Base-by-base conservation (phyloP, 176 grass and related monocot species). In the Carex kokanica region DNA sequence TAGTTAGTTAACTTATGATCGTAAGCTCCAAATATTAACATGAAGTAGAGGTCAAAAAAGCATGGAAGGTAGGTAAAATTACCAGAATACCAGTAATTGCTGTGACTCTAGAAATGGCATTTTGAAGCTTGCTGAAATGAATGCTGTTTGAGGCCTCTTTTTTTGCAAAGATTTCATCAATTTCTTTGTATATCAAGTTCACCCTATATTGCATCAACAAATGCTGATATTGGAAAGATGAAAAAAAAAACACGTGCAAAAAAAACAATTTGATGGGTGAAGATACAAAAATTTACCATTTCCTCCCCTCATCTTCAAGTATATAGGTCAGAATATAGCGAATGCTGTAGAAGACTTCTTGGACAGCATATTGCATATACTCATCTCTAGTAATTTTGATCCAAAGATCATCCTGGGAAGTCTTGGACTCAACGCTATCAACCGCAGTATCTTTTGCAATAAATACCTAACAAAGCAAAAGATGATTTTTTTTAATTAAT, bases 361-460 rank as follows among this genome's bases (percentile, higher is more conserved):
- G 80, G 29, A 97, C 94, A 56, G 94, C 94, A 86, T 92, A 97
- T 83, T 86, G 13, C 92, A 97, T 94, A 63, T 97, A 97, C 36
- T 97, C 92, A 83, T 97, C 94, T 86, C 80, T 94, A 2, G 88
- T 90, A 59, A 94, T 92, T 86, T 84, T 97, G 31, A 79, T n/a
- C 94, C 92, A 97, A 21, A 97, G 87, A 31, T 97, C 94, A 17
- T 91, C 86, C 84, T 94, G 91, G 86, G 85, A 90, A 51, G 90
- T 90, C 25, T 90, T 94, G 61, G 41, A 92, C 20, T 97, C 94
- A 45, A 55, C 1, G 54, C 73, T 32, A 77, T 77, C 73, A 14
- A 64, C 67, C 40, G 94, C 94, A 73, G 92, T 97, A 88, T 94
- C 94, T 97, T 86, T 97, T 14, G 94, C 94, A 53, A 94, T 74